Percentiles rank a stretch among this genome's conserved stretches.
Evolutionary conservation across 805 yeast genomes (phyloP).

Genomic region (Nakazawaea pomicola): DNA sequence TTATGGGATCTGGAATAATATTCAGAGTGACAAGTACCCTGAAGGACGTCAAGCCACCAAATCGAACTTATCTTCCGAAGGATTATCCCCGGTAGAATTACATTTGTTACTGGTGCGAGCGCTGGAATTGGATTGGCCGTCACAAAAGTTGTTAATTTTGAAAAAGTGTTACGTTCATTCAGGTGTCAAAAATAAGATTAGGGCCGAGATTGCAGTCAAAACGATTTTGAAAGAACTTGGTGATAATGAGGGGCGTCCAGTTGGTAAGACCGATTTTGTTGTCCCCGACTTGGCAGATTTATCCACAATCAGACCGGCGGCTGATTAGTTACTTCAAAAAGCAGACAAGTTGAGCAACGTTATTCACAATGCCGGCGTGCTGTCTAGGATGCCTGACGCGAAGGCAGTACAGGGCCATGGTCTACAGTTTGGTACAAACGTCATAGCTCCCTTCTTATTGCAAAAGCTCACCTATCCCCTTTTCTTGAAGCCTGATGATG

Average conservation of each 20-base stretch:
- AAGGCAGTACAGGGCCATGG: constrained; percentile 41
- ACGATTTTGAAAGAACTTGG: constrained; percentile 19
- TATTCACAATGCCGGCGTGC: constrained; percentile 41
- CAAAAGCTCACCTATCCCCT: constrained; percentile 34
- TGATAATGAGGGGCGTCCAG: not conserved
- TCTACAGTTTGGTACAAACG: constrained; percentile 42
- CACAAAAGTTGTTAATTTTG: constrained; percentile 17
- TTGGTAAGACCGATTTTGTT: constrained; percentile 18
- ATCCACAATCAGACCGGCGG: constrained; percentile 33
- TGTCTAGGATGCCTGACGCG: constrained; percentile 30
- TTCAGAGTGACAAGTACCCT: not conserved
- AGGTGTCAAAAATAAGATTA: constrained; percentile 1
- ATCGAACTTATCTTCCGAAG: constrained; percentile 46
- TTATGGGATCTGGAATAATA: not conserved
- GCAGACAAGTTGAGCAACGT: constrained; percentile 29
- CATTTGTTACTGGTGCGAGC: constrained; percentile 35
- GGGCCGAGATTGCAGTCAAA: constrained; percentile 20
- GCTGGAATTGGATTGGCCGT: constrained; percentile 29
- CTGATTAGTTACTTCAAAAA: constrained; percentile 20
- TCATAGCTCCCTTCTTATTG: constrained; percentile 40
- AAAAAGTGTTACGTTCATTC: not conserved
- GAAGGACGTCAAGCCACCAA: constrained; percentile 30
- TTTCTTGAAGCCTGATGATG: constrained; percentile 25
- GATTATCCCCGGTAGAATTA: constrained; percentile 34
- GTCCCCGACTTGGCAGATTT: constrained; percentile 37